A percentile compares a stretch with the other conserved stretches of the same genome.
Conservation (phyloP, 2,329 filamentous ascomycete species). For the Penicillium sp. region DNA sequence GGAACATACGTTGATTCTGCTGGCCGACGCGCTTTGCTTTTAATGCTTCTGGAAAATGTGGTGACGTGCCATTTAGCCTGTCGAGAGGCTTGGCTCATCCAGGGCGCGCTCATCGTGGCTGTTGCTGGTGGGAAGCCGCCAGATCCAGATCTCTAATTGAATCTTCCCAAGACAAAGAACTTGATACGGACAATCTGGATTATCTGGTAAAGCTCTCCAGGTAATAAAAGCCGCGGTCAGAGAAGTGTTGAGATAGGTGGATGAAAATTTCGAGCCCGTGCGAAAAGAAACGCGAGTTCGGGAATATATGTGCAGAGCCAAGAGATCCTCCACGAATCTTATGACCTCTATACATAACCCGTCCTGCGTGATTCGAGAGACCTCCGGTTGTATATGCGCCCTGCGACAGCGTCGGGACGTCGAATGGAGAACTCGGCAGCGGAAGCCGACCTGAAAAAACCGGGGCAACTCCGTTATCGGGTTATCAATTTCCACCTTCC, state of each 20-base stretch:
- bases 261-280: constrained; percentile 2
- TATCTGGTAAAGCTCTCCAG: neutral
- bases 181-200: neutral
- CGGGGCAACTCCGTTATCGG: constrained; percentile 22
- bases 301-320: neutral
- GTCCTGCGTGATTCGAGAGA: neutral
- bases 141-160: neutral
- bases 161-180: neutral
- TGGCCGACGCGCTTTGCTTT: constrained; percentile 24
- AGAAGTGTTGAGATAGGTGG: neutral
- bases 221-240: neutral
- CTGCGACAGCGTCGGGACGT: neutral
- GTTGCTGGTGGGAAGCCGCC: neutral
- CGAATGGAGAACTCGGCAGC: constrained; percentile 7
- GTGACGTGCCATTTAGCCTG: constrained; percentile 23
- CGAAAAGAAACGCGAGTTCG: neutral
- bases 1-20: constrained; percentile 26
- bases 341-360: neutral
- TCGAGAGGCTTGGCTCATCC: constrained; percentile 27
- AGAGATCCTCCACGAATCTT: neutral
- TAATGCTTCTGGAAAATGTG: constrained; percentile 20
- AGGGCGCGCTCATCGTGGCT: constrained; percentile 34
- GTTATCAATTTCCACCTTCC: constrained; percentile 9
- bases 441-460: constrained; percentile 5
- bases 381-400: neutral